Base-by-base conservation (phyloP, 2,329 filamentous ascomycete species). In the Alternaria conjuncta region DNA sequence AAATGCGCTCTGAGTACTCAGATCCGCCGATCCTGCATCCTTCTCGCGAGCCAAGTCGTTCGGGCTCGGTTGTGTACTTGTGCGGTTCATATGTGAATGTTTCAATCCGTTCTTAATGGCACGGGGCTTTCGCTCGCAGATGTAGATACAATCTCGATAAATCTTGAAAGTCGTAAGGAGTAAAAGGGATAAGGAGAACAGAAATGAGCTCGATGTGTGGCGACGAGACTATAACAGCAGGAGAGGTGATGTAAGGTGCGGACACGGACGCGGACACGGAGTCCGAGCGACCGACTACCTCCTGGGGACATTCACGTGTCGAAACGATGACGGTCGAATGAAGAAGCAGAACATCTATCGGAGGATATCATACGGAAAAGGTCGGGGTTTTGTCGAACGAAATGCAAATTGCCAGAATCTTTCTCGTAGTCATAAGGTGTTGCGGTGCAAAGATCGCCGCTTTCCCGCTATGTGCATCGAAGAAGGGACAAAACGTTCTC, bases 211-310 rank as follows among this genome's bases (percentile, higher is more conserved):
- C 13, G 3, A 12, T 3, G 5, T 21, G n/a, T 41, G 12, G 26
- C 3, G 13, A 4, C 15, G 12, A 20, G 26, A 28, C 41, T 50
- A 57, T 50, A 41, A 57, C 8, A 3, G 11, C 28, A 3, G 21
- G n/a, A 13, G 32, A 21, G 49, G 3, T 20, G 43, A 2, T 21
- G 10, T 3, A 21, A 5, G 43, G 43, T 7, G 54, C 26, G 10
- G 55, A 44, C 21, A 47, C 44, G 21, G 30, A 23, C 15, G 44
- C 55, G 46, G 55, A 57, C 55, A 51, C 45, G 55, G 21, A 57
- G 41, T 30, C 55, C 46, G 23, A 50, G 21, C 8, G 26, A 6
- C 18, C 26, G 4, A 56, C 43, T 36, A 3, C n/a, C n/a, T 47
- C 25, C 21, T 20, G 30, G 9, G 21, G 26, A 23, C 5, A 12